Evolutionary conservation across 352 stramenopile species (phyloP), one percentile per base, ranked within the genome.

Genomic region (Phytophthora sp.): DNA sequence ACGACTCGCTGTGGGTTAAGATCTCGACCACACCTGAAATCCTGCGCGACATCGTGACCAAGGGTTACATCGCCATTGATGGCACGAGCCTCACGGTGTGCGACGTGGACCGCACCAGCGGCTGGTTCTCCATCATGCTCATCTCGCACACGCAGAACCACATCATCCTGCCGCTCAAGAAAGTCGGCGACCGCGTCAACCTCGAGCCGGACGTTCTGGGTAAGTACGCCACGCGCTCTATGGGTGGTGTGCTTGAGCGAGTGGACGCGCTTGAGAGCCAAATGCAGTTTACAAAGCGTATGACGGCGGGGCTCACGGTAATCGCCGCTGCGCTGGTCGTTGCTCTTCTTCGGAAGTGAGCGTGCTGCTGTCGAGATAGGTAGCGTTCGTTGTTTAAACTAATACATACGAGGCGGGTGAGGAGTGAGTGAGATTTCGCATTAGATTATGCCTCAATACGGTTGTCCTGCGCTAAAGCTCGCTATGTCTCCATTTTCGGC

Each of bases 121-220:
- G 87, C 57, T 99, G 92, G 86, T 99, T 99, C 76, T 98, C 91
- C 42, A 97, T 99, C 72, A 99, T 99, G 98, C 88, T 99, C 70
- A 96, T 99, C 56, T 85, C 96, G 54, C 97, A 99, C 79, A 99
- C 98, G 29, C 98, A 98, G 69, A 97, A 98, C 78, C 91, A 98
- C 72, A 97, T 99, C 42, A 96, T 98, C 45, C 77, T 99, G 41
- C 96, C 97, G 20, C 76, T 86, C 24, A 99, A 99, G 75, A 71
- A 83, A 46, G 69, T 96, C 7, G 92, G 91, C 24, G 85, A 93
- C 69, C 60, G 59, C 27, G 91, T 98, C 18, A 98, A 98, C 77
- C 68, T 98, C 27, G 94, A 98, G 73, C 77, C 84, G 24, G 93
- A 98, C 63, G 88, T 98, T 45, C 77, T 98, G 51, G 90, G 88